Base-by-base conservation (phyloP, 1,284 basidiomycete species). In the Ganoderma sinense region DNA sequence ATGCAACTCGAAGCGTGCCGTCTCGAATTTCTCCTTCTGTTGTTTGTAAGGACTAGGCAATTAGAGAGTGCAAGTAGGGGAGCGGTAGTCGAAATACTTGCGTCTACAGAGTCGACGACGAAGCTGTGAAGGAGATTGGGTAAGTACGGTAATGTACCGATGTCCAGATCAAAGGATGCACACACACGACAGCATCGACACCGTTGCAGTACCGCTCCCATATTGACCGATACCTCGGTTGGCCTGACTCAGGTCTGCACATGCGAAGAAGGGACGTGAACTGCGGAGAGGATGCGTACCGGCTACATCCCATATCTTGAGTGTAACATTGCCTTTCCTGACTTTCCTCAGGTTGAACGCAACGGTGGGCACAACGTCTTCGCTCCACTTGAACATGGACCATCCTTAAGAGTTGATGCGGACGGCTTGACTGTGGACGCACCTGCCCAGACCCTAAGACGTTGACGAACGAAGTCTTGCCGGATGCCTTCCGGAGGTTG, bases 191-290 rank as follows among this genome's bases (percentile, higher is more conserved):
- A 10, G 97, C 97, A 76, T 97, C 94, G 0, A 97, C 96, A 13
- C 97, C 97, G 69, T 93, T 89, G 80, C 97, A 98, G 80, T 99
- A 99, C 55, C 97, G 86, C 82, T 98, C 96, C 97, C 96, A 95
- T 89, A 94, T 94, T 53, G 91, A 91, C 36, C 97, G 90, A 78
- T 98, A 99, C 78, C 96, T 94, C 1, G 97, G 94, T 84, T 98
- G 97, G 20, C 97, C 97, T 86, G 75, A 70, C 48, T 68, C 53
- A 33, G 43, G 53, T 74, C 45, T 39, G 71, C 39, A 56, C 60
- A 23, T 26, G 40, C 58, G 40, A 41, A 20, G 26, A 41, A 29
- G 1, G 36, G 31, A 29, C 13, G 10, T 6, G 53, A 55, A 26
- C 33, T 23, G 39, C 36, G 13, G 41, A 45, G 26, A 77, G 39